Percentiles rank a stretch among this genome's conserved stretches.
phyloP scores from a whole-genome alignment of 345 rosid species.

The Salix koriyanagi region DNA sequence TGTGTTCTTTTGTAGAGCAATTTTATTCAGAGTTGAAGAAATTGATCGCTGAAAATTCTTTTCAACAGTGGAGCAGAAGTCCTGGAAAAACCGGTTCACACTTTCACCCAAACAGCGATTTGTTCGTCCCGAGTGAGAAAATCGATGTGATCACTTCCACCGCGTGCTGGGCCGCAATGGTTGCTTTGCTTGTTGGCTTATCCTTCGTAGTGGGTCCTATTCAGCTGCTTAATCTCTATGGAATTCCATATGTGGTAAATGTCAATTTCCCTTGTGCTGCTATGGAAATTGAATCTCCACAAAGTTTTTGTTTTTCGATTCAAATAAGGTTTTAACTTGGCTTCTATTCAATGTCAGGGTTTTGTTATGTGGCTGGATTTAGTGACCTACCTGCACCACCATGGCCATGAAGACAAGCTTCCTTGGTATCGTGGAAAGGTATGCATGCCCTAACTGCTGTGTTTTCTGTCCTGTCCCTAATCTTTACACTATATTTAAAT shows the following conservation, averaged over 20 bases:
- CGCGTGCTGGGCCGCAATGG: slow-evolving; percentile 34
- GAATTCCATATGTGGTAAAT: slow-evolving; percentile 24
- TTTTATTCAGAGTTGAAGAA: neutral
- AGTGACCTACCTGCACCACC: slow-evolving; percentile 87
- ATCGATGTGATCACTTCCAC: slow-evolving; percentile 38
- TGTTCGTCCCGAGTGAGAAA: slow-evolving; percentile 35
- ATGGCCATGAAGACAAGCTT: slow-evolving; percentile 72
- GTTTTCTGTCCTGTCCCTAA: neutral
- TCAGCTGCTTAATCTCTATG: slow-evolving; percentile 23
- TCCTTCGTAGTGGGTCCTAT: slow-evolving; percentile 23
- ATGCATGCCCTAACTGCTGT: neutral
- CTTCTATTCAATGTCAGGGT: slow-evolving; percentile 28
- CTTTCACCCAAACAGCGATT: slow-evolving; percentile 35
- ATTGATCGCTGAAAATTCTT: neutral
- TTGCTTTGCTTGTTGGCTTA: slow-evolving; percentile 19
- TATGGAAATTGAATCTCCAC: neutral
- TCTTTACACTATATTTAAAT: neutral
- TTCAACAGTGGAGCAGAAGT: slow-evolving; percentile 35
- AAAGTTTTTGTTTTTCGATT: neutral
- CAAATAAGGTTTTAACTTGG: neutral
- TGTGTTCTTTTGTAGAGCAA: neutral
- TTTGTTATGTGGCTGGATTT: slow-evolving; percentile 79
- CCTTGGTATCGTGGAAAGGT: slow-evolving; percentile 97
- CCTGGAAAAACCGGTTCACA: slow-evolving; percentile 50
- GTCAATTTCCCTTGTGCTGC: neutral